Base-by-base conservation (phyloP, 805 yeast species). In the Spathaspora sp. region DNA sequence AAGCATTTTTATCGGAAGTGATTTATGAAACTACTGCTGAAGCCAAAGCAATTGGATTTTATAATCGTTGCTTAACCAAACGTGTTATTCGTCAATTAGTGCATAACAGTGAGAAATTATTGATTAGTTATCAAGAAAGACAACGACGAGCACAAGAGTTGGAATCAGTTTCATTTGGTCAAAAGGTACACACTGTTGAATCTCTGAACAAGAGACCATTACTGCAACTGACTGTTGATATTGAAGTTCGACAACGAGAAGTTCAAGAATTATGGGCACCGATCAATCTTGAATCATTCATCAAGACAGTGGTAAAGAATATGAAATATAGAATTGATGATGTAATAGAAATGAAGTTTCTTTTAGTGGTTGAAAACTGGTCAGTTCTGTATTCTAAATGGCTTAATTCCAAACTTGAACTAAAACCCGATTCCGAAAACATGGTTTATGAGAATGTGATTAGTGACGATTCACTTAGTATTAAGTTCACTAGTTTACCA, bases 1-100 rank as follows among this genome's bases (percentile, higher is more conserved):
- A 65, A 16, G 88, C 92, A 0, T 85, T 87, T 57, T 60, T 88
- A 42, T 75, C 79, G 44, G 92, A 87, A 56, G 71, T 78, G 39
- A 61, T 80, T 0, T 81, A 75, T 58, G 64, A 77, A 39, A 63
- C 68, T 2, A 65, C 72, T 0, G 59, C 77, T 42, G 77, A 77
- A 28, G 61, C 70, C 2, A 65, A 68, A 44, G 87, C 94, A 0
- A 76, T 70, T n/a, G 31, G 54, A 1, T 62, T 73, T 43, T 62
- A 77, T 44, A 57, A 67, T 0, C 58, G 49, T 8, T 58, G 57
- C 2, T 47, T 81, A 23, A 75, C 73, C 52, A 56, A 48, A 18
- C 54, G 45, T 2, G 51, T 62, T 1, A 58, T 83, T 2, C 54
- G 52, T 23, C 65, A 56, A 20, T 56, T 87, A 1, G 61, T 51